Evolutionary conservation across 2,329 filamentous ascomycete genomes (phyloP), one percentile per base, ranked within the genome.

Genomic region (Volutella citrinella): DNA sequence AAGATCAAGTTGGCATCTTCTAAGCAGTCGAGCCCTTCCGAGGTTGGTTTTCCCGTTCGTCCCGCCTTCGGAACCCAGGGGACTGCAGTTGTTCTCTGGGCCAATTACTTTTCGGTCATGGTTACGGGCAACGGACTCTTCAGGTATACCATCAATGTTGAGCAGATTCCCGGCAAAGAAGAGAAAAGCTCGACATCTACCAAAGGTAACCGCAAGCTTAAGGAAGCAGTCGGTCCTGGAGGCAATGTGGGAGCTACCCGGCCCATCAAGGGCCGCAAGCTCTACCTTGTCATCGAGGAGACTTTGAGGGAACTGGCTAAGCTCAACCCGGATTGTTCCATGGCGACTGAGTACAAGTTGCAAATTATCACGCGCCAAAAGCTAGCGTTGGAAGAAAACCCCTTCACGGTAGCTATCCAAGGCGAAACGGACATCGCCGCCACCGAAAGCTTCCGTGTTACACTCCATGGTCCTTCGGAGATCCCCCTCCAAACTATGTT

Each of bases 21-120:
- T n/a, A n/a, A n/a, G n/a, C n/a, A n/a, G n/a, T n/a, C n/a, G n/a
- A n/a, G n/a, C n/a, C 25, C 38, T 3, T 26, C 39, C 11, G 29
- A 34, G 8, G 55, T 59, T 18, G 40, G 51, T 13, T 62, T 78
- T 28, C 70, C 74, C 4, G 36, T 51, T 7, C 66, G 75, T 4
- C 76, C 76, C 14, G 66, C 64, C 3, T 78, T 68, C 42, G 73
- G 74, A 14, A 62, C 51, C 4, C 45, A 44, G 6, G 76, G 75
- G 5, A 53, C 28, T 3, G 27, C 51, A 0, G 65, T 74, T 4
- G 46, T 58, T 3, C 57, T 79, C 0, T 78, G 72, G 71, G 60
- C 73, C 5, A 79, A 80, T 51, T 78, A 73, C 45, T 78, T 75
- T 45, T 56, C 56, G 2, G 37, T 79, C 29, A 48, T 60, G 7